Conservation (phyloP, 495 filamentous ascomycete genomes). For the Penicillium malachiteum region DNA sequence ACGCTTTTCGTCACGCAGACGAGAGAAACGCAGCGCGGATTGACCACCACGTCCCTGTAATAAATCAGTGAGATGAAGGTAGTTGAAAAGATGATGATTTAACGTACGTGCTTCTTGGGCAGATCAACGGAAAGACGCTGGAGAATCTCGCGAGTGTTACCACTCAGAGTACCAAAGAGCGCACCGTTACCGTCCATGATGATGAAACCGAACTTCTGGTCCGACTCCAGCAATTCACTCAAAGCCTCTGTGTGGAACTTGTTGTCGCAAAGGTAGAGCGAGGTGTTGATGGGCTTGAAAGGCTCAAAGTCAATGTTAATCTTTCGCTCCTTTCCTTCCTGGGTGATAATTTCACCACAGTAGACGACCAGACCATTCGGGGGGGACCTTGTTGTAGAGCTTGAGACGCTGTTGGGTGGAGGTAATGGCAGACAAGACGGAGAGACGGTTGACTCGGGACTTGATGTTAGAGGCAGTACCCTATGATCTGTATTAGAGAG, state of each 20-base stretch:
- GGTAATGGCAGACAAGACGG: conserved; percentile 95
- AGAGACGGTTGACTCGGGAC: conserved; percentile 96
- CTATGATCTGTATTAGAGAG: conserved; percentile 37
- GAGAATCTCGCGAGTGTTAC: conserved; percentile 94
- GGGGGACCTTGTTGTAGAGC: conserved; percentile 96
- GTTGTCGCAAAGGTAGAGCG: conserved; percentile 98
- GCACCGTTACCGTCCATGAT: conserved; percentile 99
- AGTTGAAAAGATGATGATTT: neutral
- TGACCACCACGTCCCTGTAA: conserved; percentile 87
- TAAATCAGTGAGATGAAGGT: neutral
- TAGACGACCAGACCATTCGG: conserved; percentile 97
- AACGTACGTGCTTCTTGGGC: conserved; percentile 84
- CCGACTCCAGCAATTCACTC: conserved; percentile 93
- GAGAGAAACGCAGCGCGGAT: conserved; percentile 96
- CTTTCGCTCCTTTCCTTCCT: conserved; percentile 96
- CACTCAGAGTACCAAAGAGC: conserved; percentile 92
- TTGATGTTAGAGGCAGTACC: conserved; percentile 99
- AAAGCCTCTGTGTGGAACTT: conserved; percentile 99
- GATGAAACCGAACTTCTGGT: conserved; percentile 99
- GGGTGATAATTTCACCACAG: conserved; percentile 99
- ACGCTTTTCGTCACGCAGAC: conserved; percentile 98
- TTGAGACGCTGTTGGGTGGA: conserved; percentile 98
- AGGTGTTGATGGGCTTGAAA: conserved; percentile 99
- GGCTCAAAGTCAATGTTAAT: conserved; percentile 99
- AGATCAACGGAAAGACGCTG: conserved; percentile 97